A percentile compares a stretch with the other conserved stretches of the same genome.
These are phyloP conservation scores for Blepharisma stoltei DNA, from an alignment of 73 alveolate species.

Conservation along the genomic window DNA sequence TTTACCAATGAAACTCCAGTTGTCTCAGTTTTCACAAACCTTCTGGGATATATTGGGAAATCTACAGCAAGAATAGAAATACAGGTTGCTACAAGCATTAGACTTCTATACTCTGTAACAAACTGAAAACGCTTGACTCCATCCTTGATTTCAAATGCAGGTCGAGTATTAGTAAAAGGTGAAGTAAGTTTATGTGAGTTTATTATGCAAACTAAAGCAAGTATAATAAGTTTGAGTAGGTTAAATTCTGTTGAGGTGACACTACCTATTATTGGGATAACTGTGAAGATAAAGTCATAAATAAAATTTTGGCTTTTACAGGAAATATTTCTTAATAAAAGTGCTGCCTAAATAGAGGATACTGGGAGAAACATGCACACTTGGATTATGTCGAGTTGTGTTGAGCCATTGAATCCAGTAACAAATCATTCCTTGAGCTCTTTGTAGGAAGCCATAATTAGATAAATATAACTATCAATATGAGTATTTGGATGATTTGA, in stretches of 20 bases:
- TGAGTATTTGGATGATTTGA: no score
- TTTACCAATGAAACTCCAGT: conserved; percentile 46
- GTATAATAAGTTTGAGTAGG: neutral
- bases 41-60: conserved; percentile 51
- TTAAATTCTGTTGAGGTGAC: conserved; percentile 30
- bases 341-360: conserved; percentile 15
- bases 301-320: neutral
- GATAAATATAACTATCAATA: neutral
- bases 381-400: conserved; percentile 34
- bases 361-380: conserved; percentile 43
- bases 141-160: neutral
- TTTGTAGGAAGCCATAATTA: conserved; percentile 37
- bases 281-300: conserved; percentile 14
- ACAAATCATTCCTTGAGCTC: conserved; percentile 40
- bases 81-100: conserved; percentile 40
- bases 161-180: conserved; percentile 10
- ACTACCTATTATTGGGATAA: conserved; percentile 30
- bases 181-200: neutral
- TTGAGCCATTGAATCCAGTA: conserved; percentile 43
- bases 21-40: conserved; percentile 51
- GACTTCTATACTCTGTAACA: conserved; percentile 27
- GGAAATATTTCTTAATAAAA: conserved; percentile 26
- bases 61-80: conserved; percentile 53
- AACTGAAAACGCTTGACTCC: neutral
- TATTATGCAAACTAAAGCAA: neutral